Evolutionary conservation across 2,329 filamentous ascomycete genomes (phyloP), one percentile per base, ranked within the genome.

Genomic region (Clonostachys byssicola): DNA sequence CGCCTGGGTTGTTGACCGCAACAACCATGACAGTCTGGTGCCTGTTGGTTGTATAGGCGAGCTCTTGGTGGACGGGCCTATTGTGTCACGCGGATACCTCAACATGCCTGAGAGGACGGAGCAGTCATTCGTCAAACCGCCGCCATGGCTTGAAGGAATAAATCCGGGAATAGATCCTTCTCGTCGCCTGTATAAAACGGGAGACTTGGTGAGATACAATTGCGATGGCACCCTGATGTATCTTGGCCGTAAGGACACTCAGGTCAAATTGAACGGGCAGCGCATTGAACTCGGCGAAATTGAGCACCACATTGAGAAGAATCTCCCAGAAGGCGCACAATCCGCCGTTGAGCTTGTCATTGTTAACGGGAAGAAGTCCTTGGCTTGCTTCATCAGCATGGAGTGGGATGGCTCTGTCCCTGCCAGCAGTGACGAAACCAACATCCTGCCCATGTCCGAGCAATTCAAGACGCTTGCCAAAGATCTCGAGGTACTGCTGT

Each of bases 251-350:
- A 42, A 43, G 13, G 47, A 47, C 30, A 46, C 40, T 7, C 47
- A 80, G 56, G 67, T 80, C 42, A 81, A 81, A 55, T 56, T 81
- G 12, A 67, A 70, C 30, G 81, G 80, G 40, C 78, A 71, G 47
- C 57, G 75, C 46, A 63, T 77, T 48, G 80, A 74, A 59, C 62
- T 74, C 5, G 49, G 41, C 17, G 51, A 52, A n/a, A 35, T 52
- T 14, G 51, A 51, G 42, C 17, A 47, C 34, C 40, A 42, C 13
- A 43, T 47, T n/a, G 35, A 41, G 14, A 14, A 18, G n/a, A 18
- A 12, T 13, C 6, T 48, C 16, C 38, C 45, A 14, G 12, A 42
- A 34, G 43, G 36, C 4, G 18, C 34, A 9, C n/a, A 43, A 4
- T 40, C 48, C 8, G 51, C 40, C 5, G 51, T 45, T 6, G 49